Evolutionary conservation across 257 asterid species (phyloP), one percentile per base, ranked within the genome.

Genomic region (Gynochthodes officinalis): DNA sequence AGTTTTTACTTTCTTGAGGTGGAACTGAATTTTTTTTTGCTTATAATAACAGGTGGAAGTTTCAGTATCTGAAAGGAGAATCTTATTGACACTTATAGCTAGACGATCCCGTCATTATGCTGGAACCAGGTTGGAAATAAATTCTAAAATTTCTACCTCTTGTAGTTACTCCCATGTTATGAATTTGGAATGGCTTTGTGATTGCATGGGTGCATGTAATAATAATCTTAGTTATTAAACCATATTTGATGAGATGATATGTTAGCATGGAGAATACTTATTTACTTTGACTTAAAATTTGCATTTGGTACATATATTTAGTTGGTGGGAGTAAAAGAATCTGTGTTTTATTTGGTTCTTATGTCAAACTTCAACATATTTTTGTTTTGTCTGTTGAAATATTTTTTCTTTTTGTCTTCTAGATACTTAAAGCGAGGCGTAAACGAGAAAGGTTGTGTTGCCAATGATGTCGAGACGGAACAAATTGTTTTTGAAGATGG

Each of bases 101-200:
- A 87, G 99, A 64, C 91, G 99, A 48, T 95, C 99, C 8, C 96
- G 98, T 75, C 99, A 95, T 80, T 91, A 87, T 69, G 99, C 99
- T 66, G 99, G 99, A 71, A 92, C 98, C 88, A 95, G 99, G 99
- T 95, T 53, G 32, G 70, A 15, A 60, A 15, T 63, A 16, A 48
- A 6, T 25, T 64, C 7, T 18, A 12, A 44, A 4, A 33, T 27
- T 44, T 35, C 37, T 64, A 25, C 57, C 39, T 16, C 23, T 74
- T 72, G 46, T 77, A 14, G 69, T 64, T 63, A 59, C 10, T 30
- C 18, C 8, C 35, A 21, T 13, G 43, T 46, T 27, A 12, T 37
- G 21, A 40, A 70, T 35, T 14, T 32, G 54, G 25, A 16, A 13
- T 5, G n/a, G n/a, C 12, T 0, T 53, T 25, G n/a, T 25, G 50